phyloP scores from a whole-genome alignment of 805 yeast species.

The Sugiyamaella mastotermitis region DNA sequence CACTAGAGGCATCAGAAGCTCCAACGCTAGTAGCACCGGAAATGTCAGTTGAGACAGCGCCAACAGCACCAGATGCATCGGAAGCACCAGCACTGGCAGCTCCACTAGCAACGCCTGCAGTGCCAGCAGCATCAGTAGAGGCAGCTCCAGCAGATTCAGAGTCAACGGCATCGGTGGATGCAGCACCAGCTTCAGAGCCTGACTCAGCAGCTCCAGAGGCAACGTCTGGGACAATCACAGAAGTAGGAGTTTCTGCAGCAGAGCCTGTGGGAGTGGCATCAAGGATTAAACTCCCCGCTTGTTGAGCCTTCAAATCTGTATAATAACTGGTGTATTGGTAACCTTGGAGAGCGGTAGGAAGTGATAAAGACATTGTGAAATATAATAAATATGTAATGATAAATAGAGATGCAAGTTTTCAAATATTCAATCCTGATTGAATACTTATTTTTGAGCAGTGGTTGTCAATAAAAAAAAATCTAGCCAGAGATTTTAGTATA shows the following conservation, averaged over 20 bases:
- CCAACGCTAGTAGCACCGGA: constrained; percentile 6
- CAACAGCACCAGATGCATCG: constrained; percentile 32
- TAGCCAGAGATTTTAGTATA: no score
- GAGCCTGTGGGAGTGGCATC: constrained; percentile 1
- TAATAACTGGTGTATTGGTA: not conserved
- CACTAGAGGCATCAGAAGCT: constrained; percentile 3
- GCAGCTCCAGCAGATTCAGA: constrained; percentile 7
- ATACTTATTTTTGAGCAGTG: no score
- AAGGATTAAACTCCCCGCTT: not conserved
- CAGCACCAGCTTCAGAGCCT: constrained; percentile 12
- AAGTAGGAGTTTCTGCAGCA: constrained; percentile 6
- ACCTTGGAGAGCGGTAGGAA: not conserved
- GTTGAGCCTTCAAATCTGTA: not conserved
- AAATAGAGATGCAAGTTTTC: no score
- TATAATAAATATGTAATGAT: not conserved
- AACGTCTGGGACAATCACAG: constrained; percentile 11
- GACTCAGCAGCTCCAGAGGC: constrained; percentile 16
- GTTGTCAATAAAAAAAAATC: no score
- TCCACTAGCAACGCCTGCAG: constrained; percentile 11
- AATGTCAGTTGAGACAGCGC: constrained; percentile 29
- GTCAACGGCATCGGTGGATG: constrained; percentile 14
- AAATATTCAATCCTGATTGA: no score
- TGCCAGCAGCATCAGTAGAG: constrained; percentile 6
- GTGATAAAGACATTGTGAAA: not conserved
- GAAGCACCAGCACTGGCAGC: constrained; percentile 19